Conservation (phyloP, 805 yeast species). For the Metschnikowia drakensbergensis region DNA sequence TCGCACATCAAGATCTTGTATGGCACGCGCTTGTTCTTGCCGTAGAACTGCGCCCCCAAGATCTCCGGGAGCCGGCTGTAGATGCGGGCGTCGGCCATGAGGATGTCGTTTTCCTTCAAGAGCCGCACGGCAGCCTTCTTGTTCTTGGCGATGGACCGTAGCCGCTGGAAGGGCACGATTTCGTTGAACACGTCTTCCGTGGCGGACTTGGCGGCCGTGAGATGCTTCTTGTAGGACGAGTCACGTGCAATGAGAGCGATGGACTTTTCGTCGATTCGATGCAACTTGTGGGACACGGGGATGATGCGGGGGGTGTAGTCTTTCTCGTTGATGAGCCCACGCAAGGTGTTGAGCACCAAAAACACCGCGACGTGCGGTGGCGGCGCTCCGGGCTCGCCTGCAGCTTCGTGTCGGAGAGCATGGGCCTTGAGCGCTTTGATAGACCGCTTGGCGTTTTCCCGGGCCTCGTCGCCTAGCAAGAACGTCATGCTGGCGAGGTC, state of each 20-base stretch:
- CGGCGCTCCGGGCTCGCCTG: background rate
- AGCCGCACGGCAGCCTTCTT: constrained; percentile 45
- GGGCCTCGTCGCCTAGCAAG: constrained; percentile 18
- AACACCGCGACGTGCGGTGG: constrained; percentile 25
- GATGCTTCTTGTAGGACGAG: constrained; percentile 56
- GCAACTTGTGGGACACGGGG: constrained; percentile 53
- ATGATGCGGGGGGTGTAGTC: constrained; percentile 57
- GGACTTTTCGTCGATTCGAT: constrained; percentile 45
- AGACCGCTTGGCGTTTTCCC: constrained; percentile 18
- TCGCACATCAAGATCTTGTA: constrained; percentile 58
- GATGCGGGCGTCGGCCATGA: constrained; percentile 67
- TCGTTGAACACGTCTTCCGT: constrained; percentile 62
- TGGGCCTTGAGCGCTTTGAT: constrained; percentile 16
- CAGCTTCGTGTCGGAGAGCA: constrained; percentile 2
- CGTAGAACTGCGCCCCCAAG: constrained; percentile 58
- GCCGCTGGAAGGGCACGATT: constrained; percentile 55
- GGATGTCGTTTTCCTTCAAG: constrained; percentile 59
- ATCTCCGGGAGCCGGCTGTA: constrained; percentile 56
- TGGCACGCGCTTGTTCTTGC: constrained; percentile 64
- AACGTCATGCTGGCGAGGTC: constrained; percentile 13
- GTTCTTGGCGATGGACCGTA: constrained; percentile 45
- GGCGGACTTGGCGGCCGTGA: constrained; percentile 46
- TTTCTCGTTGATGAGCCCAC: constrained; percentile 40
- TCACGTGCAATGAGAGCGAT: constrained; percentile 70
- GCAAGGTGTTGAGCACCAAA: constrained; percentile 46